A percentile compares a stretch with the other conserved stretches of the same genome.
Conservation (phyloP, 306 rosid genomes). For the Quercus aquifolioides region DNA sequence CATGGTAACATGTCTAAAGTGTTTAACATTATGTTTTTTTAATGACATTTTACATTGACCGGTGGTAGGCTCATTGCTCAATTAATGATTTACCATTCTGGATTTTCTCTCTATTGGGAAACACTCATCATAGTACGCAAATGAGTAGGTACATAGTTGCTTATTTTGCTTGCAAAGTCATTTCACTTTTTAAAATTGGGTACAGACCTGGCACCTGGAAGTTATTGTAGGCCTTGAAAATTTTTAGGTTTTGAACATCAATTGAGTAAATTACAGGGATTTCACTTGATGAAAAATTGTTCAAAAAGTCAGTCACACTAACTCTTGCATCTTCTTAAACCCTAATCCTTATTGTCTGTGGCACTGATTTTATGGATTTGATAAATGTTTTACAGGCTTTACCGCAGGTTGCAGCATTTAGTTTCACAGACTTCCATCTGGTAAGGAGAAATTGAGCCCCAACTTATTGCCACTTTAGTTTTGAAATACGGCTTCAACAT, state of each 20-base stretch:
- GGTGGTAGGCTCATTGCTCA: conserved; percentile 10
- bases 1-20: not conserved
- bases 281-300: not conserved
- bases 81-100: conserved; percentile 14
- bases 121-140: not conserved
- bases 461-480: not conserved
- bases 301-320: not conserved
- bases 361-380: conserved; percentile 13
- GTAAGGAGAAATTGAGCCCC: conserved; percentile 36
- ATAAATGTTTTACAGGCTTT: conserved; percentile 35
- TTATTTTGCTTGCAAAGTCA: not conserved
- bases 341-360: not conserved
- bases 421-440: conserved; percentile 50
- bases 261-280: not conserved
- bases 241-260: not conserved
- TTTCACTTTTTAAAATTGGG: not conserved
- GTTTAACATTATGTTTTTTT: not conserved
- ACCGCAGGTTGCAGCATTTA: conserved; percentile 49
- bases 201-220: not conserved
- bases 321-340: not conserved
- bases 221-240: not conserved
- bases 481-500: not conserved
- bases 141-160: not conserved
- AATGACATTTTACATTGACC: not conserved
- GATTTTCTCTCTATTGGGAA: conserved; percentile 22